Evolutionary conservation across 164 flowering plant species (phyloP), one percentile per base, ranked within the genome.

Genomic region (grape (Vitis vinifera)): DNA sequence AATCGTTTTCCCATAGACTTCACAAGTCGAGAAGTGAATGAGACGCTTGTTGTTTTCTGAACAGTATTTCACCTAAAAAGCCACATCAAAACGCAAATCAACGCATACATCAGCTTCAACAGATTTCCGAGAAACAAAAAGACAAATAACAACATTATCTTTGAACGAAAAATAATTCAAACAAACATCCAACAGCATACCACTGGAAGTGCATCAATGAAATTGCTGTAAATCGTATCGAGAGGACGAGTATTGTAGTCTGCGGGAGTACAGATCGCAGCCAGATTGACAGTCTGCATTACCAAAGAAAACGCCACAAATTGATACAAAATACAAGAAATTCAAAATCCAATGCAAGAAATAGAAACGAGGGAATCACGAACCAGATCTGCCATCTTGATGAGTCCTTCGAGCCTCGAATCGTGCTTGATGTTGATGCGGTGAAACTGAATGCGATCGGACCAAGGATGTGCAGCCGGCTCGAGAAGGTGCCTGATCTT

Each of bases 1-100:
- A 69, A 93, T 87, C 3, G 99, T 96, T 75, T 93, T 96, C 62
- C 98, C 98, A 78, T 96, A 93, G 16, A 93, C 88, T 83, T 96
- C 99, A 78, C 99, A 93, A 59, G 99, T 96, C 9, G 99, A 96
- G 80, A 96, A 96, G 81, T 96, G 98, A 77, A 96, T 96, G 51
- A 95, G 89, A 66, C 99, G 94, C 86, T 96, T 96, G 78, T 75
- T 79, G 80, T 96, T 96, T 71, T 91, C 99, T 2, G 99, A 96
- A 66, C 99, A 93, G 71, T 91, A 91, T 77, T 91, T 91, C 23
- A 92, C 98, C 98, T 94, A 69, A 31, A 49, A n/a, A 50, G 49
- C 37, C 58, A 61, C 55, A 60, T 17, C 62, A 67, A 44, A 62
- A 15, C 70, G 68, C 7, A 31, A 1, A 31, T 31, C 44, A 31